Percentiles rank a stretch among this genome's conserved stretches.
Evolutionary conservation across 495 filamentous ascomycete species (phyloP).

Genomic region (Tuber indicum): DNA sequence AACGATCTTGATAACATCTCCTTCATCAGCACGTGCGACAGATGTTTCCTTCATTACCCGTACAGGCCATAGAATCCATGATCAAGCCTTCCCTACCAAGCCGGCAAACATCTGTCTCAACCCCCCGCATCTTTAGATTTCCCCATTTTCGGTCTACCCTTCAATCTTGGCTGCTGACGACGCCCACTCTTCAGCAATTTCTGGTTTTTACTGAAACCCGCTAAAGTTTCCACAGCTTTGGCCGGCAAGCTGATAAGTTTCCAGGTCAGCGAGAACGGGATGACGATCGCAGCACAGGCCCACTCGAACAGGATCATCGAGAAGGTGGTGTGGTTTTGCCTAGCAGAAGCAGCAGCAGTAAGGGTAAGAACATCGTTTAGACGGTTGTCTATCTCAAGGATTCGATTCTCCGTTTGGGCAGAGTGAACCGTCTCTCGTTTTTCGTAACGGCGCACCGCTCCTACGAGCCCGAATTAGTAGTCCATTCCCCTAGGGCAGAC

Average conservation of each 20-base stretch:
- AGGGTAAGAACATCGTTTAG: conserved; percentile 72
- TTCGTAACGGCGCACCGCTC: conserved; percentile 85
- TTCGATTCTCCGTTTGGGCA: conserved; percentile 66
- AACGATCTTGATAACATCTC: background rate
- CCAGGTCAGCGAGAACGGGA: conserved; percentile 29
- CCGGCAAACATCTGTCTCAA: conserved; percentile 2
- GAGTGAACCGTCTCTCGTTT: conserved; percentile 69
- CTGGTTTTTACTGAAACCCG: conserved; percentile 5
- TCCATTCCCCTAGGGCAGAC: background rate
- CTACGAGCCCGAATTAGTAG: conserved; percentile 13
- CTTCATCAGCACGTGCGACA: conserved; percentile 2
- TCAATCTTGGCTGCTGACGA: background rate
- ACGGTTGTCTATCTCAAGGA: conserved; percentile 61
- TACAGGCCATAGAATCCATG: background rate
- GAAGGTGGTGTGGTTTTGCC: conserved; percentile 18
- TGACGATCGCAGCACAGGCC: conserved; percentile 23
- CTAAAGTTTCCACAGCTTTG: conserved; percentile 18
- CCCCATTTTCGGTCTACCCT: background rate
- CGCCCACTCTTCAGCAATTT: background rate
- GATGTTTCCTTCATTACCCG: background rate
- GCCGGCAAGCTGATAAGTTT: conserved; percentile 31
- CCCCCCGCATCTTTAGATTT: conserved; percentile 1
- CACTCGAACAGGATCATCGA: conserved; percentile 23
- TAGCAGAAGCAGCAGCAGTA: conserved; percentile 47
- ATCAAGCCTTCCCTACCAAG: background rate